phyloP scores from a whole-genome alignment of 2,329 filamentous ascomycete genomes.

The Phoma herbarum region DNA sequence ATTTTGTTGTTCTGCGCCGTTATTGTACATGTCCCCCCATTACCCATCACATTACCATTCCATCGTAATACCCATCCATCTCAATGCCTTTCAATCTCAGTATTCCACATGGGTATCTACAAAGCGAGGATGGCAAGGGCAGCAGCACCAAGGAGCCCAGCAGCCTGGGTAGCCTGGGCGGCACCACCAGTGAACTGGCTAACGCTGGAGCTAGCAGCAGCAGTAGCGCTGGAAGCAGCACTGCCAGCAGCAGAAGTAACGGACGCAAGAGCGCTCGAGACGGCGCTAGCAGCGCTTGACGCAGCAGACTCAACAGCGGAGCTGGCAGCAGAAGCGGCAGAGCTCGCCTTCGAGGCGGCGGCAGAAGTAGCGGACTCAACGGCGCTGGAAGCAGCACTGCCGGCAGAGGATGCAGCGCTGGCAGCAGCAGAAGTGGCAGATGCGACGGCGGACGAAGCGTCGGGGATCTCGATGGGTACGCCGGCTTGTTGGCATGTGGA shows the following conservation, averaged over 20 bases:
- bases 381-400: constrained; percentile 17
- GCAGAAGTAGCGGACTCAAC: constrained; percentile 15
- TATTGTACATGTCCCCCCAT: not conserved
- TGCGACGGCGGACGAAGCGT: constrained; percentile 25
- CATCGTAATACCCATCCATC: not conserved
- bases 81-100: not conserved
- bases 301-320: constrained; percentile 23
- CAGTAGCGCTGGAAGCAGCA: constrained; percentile 5
- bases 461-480: constrained; percentile 41
- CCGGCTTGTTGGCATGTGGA: constrained; percentile 47
- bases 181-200: constrained; percentile 49
- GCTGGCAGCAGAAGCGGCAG: constrained; percentile 19
- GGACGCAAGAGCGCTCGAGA: constrained; percentile 6
- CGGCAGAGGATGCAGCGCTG: constrained; percentile 14
- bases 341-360: constrained; percentile 1
- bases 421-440: constrained; percentile 23
- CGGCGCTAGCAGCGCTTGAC: constrained; percentile 22
- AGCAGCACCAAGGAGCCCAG: constrained; percentile 46
- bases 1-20: not conserved
- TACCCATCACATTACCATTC: not conserved
- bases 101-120: constrained; percentile 32
- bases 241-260: not conserved
- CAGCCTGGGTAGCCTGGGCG: constrained; percentile 44
- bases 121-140: constrained; percentile 48
- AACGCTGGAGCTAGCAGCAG: constrained; percentile 25